These are phyloP conservation scores for Tricholoma hemisulphureum DNA, from an alignment of 768 basidiomycete species.

Conservation along the genomic window DNA sequence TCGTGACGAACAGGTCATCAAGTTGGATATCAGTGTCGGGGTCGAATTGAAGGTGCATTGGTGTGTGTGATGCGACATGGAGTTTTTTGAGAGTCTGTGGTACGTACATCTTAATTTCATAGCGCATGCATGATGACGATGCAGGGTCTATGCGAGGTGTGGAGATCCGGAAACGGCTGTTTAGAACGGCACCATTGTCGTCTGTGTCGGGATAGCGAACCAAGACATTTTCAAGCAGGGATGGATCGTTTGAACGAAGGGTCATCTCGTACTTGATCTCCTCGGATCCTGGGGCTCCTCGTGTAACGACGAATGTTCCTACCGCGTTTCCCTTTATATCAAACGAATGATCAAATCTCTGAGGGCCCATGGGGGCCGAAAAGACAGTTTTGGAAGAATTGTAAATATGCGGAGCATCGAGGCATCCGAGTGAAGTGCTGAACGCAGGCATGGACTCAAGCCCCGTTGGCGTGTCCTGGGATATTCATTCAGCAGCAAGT, in stretches of 20 bases:
- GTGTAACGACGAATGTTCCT: slow-evolving; percentile 50
- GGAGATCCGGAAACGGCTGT: slow-evolving; percentile 38
- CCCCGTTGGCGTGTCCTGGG: slow-evolving; percentile 47
- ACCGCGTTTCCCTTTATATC: slow-evolving; percentile 47
- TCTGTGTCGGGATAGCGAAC: slow-evolving; percentile 36
- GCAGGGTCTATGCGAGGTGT: slow-evolving; percentile 31
- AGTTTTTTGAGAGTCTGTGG: slow-evolving; percentile 51
- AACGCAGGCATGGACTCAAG: slow-evolving; percentile 57
- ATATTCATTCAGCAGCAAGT: background rate
- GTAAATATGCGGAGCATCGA: slow-evolving; percentile 44
- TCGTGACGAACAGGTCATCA: slow-evolving; percentile 40
- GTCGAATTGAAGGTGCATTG: slow-evolving; percentile 27
- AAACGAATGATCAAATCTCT: slow-evolving; percentile 41
- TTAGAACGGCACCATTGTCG: slow-evolving; percentile 27
- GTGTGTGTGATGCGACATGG: slow-evolving; percentile 41
- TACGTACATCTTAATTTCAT: slow-evolving; percentile 50
- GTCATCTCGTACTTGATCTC: slow-evolving; percentile 51
- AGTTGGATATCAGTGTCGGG: background rate
- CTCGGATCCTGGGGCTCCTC: slow-evolving; percentile 38
- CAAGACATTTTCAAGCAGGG: slow-evolving; percentile 37
- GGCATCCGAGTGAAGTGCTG: slow-evolving; percentile 52
- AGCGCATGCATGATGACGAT: slow-evolving; percentile 47
- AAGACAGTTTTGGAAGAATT: slow-evolving; percentile 37
- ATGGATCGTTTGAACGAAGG: slow-evolving; percentile 41
- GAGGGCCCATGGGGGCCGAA: slow-evolving; percentile 36